phyloP scores from a whole-genome alignment of 2,329 filamentous ascomycete species.

The Penicillium janthinellum region DNA sequence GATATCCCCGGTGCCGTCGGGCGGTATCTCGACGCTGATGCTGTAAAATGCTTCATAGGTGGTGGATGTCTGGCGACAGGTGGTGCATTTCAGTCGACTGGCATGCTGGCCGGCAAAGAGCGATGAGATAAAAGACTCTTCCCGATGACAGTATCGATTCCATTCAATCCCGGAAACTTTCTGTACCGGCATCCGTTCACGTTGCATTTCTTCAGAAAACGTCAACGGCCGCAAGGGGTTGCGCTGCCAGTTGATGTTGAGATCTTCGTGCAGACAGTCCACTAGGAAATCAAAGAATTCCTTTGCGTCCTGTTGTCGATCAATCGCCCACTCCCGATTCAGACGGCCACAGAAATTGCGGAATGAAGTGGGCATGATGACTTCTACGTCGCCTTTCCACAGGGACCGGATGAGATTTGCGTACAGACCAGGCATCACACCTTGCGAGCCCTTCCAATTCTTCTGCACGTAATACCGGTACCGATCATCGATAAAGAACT shows the following conservation, averaged over 20 bases:
- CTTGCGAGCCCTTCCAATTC: conserved; percentile 67
- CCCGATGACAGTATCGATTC: conserved; percentile 68
- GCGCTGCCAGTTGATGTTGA: conserved; percentile 68
- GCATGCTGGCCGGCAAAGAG: conserved; percentile 76
- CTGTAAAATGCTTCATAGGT: conserved; percentile 72
- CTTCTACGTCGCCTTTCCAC: conserved; percentile 61
- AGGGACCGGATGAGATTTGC: conserved; percentile 62
- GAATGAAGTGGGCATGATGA: conserved; percentile 62
- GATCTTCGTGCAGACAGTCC: conserved; percentile 80
- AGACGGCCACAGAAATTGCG: conserved; percentile 66
- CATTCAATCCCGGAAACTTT: conserved; percentile 74
- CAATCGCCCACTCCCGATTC: conserved; percentile 69
- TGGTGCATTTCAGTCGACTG: conserved; percentile 62
- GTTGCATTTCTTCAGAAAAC: conserved; percentile 60
- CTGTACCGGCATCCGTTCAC: conserved; percentile 63
- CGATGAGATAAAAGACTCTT: conserved; percentile 74
- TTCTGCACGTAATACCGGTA: conserved; percentile 62
- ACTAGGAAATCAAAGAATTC: conserved; percentile 86
- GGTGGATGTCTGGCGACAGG: conserved; percentile 64
- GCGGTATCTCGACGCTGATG: conserved; percentile 70
- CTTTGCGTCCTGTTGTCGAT: conserved; percentile 83
- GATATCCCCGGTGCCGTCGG: conserved; percentile 60
- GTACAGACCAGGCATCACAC: conserved; percentile 63
- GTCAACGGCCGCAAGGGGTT: conserved; percentile 61
- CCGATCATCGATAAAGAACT: conserved; percentile 65